phyloP scores from a whole-genome alignment of 805 yeast species.

The Metschnikowia vanudenii region DNA sequence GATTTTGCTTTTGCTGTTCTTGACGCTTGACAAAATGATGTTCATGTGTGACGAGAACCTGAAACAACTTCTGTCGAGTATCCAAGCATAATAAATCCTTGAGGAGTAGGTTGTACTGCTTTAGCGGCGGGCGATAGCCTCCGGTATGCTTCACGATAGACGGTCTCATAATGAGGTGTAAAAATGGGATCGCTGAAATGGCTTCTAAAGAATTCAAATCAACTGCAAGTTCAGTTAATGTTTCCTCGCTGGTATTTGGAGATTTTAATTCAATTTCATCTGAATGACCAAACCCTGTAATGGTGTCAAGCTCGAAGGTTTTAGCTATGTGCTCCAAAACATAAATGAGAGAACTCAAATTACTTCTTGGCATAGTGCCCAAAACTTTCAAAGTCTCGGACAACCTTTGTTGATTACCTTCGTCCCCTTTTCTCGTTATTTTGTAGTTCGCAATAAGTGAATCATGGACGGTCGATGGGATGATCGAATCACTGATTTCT shows the following conservation, averaged over 20 bases:
- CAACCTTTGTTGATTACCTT: slow-evolving; percentile 1
- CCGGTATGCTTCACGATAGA: slow-evolving; percentile 33
- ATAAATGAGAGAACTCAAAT: slow-evolving; percentile 35
- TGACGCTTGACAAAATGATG: slow-evolving; percentile 23
- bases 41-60: slow-evolving; percentile 12
- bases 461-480: slow-evolving; percentile 42
- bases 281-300: slow-evolving; percentile 26
- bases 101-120: slow-evolving; percentile 26
- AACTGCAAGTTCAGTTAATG: slow-evolving; percentile 7
- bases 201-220: slow-evolving; percentile 35
- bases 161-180: slow-evolving; percentile 42
- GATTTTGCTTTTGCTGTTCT: slow-evolving; percentile 29
- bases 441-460: slow-evolving; percentile 24
- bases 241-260: slow-evolving; percentile 3
- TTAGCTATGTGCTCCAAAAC: slow-evolving; percentile 35
- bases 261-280: slow-evolving; percentile 23
- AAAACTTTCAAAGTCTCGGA: slow-evolving; percentile 27
- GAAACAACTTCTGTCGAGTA: slow-evolving; percentile 18
- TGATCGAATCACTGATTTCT: slow-evolving; percentile 40
- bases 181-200: slow-evolving; percentile 39
- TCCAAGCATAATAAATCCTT: slow-evolving; percentile 28
- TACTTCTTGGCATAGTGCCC: slow-evolving; percentile 39
- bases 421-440: slow-evolving; percentile 11
- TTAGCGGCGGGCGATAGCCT: slow-evolving; percentile 42
- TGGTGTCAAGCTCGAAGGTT: slow-evolving; percentile 23